These are phyloP conservation scores for Trichomonascus vanleenenianus DNA, from an alignment of 805 yeast genomes.

Conservation along the genomic window DNA sequence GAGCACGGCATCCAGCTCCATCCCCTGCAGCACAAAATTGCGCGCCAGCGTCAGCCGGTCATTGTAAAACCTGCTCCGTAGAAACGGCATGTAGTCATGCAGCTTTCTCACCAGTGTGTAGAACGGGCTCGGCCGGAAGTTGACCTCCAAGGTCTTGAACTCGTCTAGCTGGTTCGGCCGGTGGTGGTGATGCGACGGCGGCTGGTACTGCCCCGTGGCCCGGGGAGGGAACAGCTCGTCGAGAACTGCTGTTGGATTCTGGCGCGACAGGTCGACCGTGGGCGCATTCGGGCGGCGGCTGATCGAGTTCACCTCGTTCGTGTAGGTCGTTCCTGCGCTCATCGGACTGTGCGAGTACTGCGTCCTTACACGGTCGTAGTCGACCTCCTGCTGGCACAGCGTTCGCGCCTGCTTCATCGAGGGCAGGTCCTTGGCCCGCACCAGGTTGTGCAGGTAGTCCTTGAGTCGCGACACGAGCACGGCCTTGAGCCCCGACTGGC, in stretches of 20 bases:
- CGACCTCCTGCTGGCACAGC: not conserved
- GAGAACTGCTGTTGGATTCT: not conserved
- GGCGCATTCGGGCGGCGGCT: not conserved
- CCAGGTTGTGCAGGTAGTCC: constrained; percentile 22
- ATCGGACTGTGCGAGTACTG: not conserved
- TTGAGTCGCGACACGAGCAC: constrained; percentile 50
- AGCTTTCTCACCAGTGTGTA: constrained; percentile 15
- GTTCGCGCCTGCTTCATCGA: not conserved
- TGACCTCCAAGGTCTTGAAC: constrained; percentile 3
- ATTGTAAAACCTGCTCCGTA: not conserved
- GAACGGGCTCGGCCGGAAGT: constrained; percentile 24
- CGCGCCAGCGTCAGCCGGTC: constrained; percentile 6
- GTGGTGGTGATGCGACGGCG: too few species aligned
- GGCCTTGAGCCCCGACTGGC: constrained; percentile 51
- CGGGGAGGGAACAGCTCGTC: too few species aligned
- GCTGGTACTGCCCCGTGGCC: too few species aligned
- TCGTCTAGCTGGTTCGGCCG: not conserved
- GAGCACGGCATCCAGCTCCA: constrained; percentile 36
- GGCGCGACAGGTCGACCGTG: not conserved
- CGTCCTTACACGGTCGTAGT: not conserved
- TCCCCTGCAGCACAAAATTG: constrained; percentile 36
- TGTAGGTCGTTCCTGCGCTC: not conserved
- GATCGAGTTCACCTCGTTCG: not conserved
- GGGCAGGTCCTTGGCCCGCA: not conserved
- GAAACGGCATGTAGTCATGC: constrained; percentile 16